A percentile compares a stretch with the other conserved stretches of the same genome.
Conservation (phyloP, 768 basidiomycete genomes). For the Kwoniella dendrophila region DNA sequence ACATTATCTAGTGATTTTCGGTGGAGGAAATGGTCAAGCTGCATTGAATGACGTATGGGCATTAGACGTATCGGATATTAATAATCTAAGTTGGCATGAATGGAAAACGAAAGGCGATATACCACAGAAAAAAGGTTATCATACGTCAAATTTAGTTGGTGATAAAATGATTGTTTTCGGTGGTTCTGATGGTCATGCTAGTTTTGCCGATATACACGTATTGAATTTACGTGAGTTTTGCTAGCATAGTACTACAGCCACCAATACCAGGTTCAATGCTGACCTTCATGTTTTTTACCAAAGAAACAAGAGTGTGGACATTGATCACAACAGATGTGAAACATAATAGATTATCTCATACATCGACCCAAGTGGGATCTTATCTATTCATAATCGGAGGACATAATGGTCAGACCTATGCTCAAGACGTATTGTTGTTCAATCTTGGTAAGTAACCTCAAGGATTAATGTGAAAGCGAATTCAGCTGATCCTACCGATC, state of each 20-base stretch:
- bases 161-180: constrained; percentile 86
- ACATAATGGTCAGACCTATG: constrained; percentile 76
- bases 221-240: constrained; percentile 74
- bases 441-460: constrained; percentile 69
- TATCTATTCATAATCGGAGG: constrained; percentile 88
- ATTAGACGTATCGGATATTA: constrained; percentile 65
- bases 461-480: not conserved
- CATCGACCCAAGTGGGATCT: constrained; percentile 85
- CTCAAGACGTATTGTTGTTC: constrained; percentile 72
- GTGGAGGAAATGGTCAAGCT: constrained; percentile 89
- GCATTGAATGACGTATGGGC: constrained; percentile 91
- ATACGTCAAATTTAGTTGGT: constrained; percentile 83
- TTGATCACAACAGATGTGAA: constrained; percentile 54
- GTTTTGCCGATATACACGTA: constrained; percentile 85
- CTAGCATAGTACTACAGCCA: not conserved
- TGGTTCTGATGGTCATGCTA: constrained; percentile 85
- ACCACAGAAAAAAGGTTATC: constrained; percentile 67
- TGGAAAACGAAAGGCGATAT: constrained; percentile 63
- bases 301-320: constrained; percentile 55
- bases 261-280: not conserved
- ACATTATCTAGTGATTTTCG: constrained; percentile 79
- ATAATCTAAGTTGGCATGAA: constrained; percentile 65
- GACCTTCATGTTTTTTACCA: not conserved
- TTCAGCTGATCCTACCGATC: not conserved
- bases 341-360: constrained; percentile 74